A percentile compares a stretch with the other conserved stretches of the same genome.
These are phyloP conservation scores for Atalantia buxifolia DNA, from an alignment of 345 rosid species.

Conservation along the genomic window DNA sequence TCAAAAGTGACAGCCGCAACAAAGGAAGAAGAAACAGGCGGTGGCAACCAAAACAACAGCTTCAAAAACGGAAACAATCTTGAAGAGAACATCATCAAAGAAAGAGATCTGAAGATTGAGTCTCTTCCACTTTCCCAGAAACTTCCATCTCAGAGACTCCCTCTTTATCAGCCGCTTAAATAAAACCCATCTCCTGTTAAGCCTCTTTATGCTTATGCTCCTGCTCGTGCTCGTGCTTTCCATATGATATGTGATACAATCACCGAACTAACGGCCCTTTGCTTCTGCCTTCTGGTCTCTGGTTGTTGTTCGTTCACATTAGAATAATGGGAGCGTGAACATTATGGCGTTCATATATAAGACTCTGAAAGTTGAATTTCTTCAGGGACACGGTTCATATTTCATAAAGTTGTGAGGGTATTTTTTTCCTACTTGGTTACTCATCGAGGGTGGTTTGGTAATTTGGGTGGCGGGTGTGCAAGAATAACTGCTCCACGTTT, in stretches of 20 bases:
- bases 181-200: conserved; percentile 20
- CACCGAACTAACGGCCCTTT: neutral
- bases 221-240: neutral
- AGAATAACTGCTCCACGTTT: conserved; percentile 25
- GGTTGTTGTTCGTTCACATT: neutral
- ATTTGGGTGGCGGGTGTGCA: neutral
- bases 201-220: neutral
- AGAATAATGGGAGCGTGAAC: neutral
- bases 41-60: conserved; percentile 38
- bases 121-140: conserved; percentile 35
- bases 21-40: conserved; percentile 45
- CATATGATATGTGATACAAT: neutral
- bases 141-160: conserved; percentile 33
- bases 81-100: conserved; percentile 37
- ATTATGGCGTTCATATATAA: neutral
- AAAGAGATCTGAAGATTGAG: conserved; percentile 31
- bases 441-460: conserved; percentile 9
- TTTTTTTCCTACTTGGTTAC: neutral
- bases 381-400: neutral
- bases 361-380: neutral
- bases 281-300: conserved; percentile 4
- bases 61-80: conserved; percentile 38
- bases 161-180: conserved; percentile 28
- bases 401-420: neutral
- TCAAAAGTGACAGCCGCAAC: conserved; percentile 44